A percentile compares a stretch with the other conserved stretches of the same genome.
These are phyloP conservation scores for Lunasporangiospora selenospora DNA, from an alignment of 192 early-diverging fungal genomes.

Conservation along the genomic window DNA sequence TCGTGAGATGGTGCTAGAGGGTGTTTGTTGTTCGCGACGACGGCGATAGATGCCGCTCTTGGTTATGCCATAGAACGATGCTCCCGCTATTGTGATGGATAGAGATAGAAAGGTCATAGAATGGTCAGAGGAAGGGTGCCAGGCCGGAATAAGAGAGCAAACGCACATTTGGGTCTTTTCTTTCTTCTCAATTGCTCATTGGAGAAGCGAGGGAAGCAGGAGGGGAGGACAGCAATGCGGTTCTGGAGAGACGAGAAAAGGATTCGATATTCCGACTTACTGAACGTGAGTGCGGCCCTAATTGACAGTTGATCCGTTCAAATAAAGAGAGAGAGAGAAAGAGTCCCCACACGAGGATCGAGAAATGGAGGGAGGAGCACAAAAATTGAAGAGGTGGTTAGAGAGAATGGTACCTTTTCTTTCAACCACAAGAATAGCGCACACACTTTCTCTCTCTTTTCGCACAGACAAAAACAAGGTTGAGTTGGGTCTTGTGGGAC, in stretches of 20 bases:
- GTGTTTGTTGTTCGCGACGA: constrained; percentile 19
- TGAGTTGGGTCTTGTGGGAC: too few relatives aligned
- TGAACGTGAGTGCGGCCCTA: too few relatives aligned
- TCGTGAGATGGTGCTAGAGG: constrained; percentile 23
- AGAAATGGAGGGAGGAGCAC: too few relatives aligned
- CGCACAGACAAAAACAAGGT: too few relatives aligned
- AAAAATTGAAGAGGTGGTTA: not conserved
- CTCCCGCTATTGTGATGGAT: constrained; percentile 11
- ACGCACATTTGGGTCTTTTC: not conserved
- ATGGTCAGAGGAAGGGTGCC: not conserved
- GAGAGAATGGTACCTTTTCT: not conserved
- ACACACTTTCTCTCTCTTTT: constrained; percentile 1
- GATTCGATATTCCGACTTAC: not conserved
- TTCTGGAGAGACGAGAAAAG: not conserved
- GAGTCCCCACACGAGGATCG: too few relatives aligned
- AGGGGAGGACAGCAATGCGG: not conserved
- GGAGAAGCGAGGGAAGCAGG: not conserved
- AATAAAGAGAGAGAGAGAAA: too few relatives aligned
- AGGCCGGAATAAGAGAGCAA: not conserved
- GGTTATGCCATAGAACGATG: constrained; percentile 15
- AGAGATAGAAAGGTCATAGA: not conserved
- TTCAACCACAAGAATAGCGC: not conserved
- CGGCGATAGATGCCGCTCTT: constrained; percentile 42
- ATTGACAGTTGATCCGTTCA: too few relatives aligned
- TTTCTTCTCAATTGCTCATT: not conserved